Evolutionary conservation across 129 eudicot genomes (phyloP), one percentile per base, ranked within the genome.

Genomic region (Helichrysum umbraculigerum): DNA sequence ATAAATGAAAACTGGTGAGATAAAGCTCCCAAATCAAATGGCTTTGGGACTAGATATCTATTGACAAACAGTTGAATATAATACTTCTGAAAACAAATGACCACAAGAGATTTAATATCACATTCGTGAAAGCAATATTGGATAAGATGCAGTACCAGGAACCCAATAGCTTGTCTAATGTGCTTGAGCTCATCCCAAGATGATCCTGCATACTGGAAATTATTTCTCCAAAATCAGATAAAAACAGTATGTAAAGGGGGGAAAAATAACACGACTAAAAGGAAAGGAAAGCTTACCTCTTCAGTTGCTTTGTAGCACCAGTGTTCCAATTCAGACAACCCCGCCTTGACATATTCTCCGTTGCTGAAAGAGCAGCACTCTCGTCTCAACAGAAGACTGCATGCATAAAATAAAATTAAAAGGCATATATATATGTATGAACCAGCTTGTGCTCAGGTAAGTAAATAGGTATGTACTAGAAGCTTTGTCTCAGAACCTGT

Each of bases 181-280:
- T 94, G 97, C 90, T 86, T 94, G 56, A 93, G 97, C 93, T 93
- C 97, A 72, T 88, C 97, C 97, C 97, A 93, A 50, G 98, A 82
- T 42, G 96, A 81, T 47, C 99, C 99, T 77, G 97, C 87, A 76
- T 85, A 91, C 99, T 91, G 92, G 21, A 52, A 78, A 78, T 57
- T 37, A 20, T 66, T 79, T 79, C 70, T 52, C 66, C 29, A 66
- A 58, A 50, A 47, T 44, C 65, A 75, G 81, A 71, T 41, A 66
- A 66, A 66, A 19, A 39, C 11, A 25, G 60, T 42, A 79, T 25
- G 44, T 6, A 66, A 52, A 75, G 66, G 14, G 60, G 62, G 17
- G 60, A 28, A 28, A 54, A 25, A 73, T 34, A 57, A 7, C 17
- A 62, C 12, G 42, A 14, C 9, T 39, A n/a, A 54, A 9, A 44